Evolutionary conservation across 192 early-diverging fungal species (phyloP).

Genomic region (Entomortierella parvispora): DNA sequence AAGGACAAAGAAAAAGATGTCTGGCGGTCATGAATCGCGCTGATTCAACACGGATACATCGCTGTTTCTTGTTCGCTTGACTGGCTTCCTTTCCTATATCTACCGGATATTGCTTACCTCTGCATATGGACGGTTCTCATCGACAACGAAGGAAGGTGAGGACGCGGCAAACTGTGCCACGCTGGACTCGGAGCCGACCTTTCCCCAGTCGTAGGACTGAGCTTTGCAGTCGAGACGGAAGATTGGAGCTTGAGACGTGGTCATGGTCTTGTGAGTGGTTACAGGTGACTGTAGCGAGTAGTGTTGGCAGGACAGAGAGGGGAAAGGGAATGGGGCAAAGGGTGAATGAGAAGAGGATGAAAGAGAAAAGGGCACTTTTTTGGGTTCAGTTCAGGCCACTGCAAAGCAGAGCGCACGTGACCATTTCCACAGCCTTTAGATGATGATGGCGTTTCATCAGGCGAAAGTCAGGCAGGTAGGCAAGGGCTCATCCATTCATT

Average conservation of each 20-base stretch:
- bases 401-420: not conserved
- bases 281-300: not conserved
- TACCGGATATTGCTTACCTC: conserved; percentile 65
- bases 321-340: not conserved
- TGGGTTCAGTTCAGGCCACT: too few species aligned
- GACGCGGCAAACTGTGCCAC: conserved; percentile 86
- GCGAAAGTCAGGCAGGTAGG: not conserved
- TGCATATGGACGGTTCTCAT: conserved; percentile 82
- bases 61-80: too few species aligned
- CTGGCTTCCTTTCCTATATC: too few species aligned
- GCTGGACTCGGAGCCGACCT: conserved; percentile 80
- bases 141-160: conserved; percentile 64
- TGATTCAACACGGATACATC: too few species aligned
- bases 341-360: conserved; percentile 2
- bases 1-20: too few species aligned
- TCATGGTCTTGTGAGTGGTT: conserved; percentile 4
- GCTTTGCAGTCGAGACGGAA: conserved; percentile 76
- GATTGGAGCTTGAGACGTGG: conserved; percentile 41
- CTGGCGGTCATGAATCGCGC: too few species aligned
- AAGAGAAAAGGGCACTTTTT: conserved; percentile 7
- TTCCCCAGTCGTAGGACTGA: conserved; percentile 98
- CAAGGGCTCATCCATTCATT: too few species aligned
- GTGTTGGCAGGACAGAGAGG: not conserved
- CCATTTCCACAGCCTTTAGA: too few species aligned
- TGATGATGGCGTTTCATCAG: too few species aligned